Conservation (phyloP, 2,329 filamentous ascomycete genomes). For the Arachnomyces sp. region DNA sequence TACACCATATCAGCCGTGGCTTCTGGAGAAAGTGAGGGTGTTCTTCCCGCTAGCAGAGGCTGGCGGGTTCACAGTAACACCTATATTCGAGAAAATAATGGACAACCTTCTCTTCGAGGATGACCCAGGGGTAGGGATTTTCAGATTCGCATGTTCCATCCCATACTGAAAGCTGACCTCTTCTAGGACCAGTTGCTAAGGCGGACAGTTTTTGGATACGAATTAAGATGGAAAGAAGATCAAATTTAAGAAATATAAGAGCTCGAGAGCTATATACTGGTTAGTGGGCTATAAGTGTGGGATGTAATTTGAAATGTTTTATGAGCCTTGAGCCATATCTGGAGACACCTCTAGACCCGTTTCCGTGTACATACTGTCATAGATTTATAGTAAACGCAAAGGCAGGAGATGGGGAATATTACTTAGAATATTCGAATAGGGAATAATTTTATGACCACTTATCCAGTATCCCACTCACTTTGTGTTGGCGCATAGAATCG, state of each 20-base stretch:
- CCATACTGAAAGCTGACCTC: constrained; percentile 7
- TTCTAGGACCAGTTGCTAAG: constrained; percentile 63
- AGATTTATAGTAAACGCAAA: no score
- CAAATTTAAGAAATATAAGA: constrained; percentile 19
- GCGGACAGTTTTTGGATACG: constrained; percentile 74
- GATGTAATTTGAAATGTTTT: no score
- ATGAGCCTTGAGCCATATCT: no score
- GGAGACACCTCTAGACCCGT: no score
- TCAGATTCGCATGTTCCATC: not conserved
- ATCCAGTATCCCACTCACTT: no score
- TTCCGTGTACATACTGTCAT: no score
- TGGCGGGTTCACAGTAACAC: constrained; percentile 65
- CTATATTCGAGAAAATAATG: constrained; percentile 72
- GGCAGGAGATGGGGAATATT: no score
- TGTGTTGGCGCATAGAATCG: no score
- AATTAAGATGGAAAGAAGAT: constrained; percentile 54
- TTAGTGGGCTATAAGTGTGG: no score
- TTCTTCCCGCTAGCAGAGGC: constrained; percentile 74
- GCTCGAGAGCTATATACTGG: no score
- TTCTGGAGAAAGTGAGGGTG: constrained; percentile 70
- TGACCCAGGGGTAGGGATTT: constrained; percentile 60
- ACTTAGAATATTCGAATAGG: no score
- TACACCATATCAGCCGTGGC: constrained; percentile 87
- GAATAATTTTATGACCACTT: no score
- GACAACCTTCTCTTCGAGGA: constrained; percentile 83